phyloP scores from a whole-genome alignment of 73 alveolate species.

The Loxodes magnus region DNA sequence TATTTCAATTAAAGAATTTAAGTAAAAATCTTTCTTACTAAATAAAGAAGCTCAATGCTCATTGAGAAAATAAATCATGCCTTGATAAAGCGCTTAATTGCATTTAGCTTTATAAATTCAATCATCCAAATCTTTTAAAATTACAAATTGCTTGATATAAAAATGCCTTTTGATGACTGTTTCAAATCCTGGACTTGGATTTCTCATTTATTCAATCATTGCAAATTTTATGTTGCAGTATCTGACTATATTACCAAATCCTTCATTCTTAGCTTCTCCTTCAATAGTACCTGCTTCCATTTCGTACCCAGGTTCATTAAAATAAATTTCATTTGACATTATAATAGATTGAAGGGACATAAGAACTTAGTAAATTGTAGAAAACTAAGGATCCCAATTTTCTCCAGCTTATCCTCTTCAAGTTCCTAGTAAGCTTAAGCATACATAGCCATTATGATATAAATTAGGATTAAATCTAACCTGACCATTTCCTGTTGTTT shows the following conservation, averaged over 20 bases:
- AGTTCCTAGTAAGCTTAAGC: constrained; percentile 85
- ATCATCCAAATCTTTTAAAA: constrained; percentile 65
- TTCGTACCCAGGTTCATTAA: constrained; percentile 97
- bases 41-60: too few species aligned
- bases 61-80: too few species aligned
- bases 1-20: too few species aligned
- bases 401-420: constrained; percentile 97
- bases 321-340: constrained; percentile 91
- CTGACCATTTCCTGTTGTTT: constrained; percentile 86
- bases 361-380: constrained; percentile 90
- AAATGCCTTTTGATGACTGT: constrained; percentile 78
- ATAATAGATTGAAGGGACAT: constrained; percentile 85
- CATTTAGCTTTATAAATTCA: constrained; percentile 87
- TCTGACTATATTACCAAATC: constrained; percentile 87
- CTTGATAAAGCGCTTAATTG: too few species aligned
- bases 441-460: constrained; percentile 92
- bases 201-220: constrained; percentile 80
- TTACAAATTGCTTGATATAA: constrained; percentile 80
- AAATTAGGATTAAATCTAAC: constrained; percentile 94
- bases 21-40: too few species aligned
- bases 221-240: constrained; percentile 90
- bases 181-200: constrained; percentile 92
- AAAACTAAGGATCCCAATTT: constrained; percentile 94
- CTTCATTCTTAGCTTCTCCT: too few species aligned
- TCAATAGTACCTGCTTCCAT: constrained; percentile 89